A percentile compares a stretch with the other conserved stretches of the same genome.
Evolutionary conservation across 2,329 filamentous ascomycete species (phyloP).

Genomic region (Arachnomyces sp.): DNA sequence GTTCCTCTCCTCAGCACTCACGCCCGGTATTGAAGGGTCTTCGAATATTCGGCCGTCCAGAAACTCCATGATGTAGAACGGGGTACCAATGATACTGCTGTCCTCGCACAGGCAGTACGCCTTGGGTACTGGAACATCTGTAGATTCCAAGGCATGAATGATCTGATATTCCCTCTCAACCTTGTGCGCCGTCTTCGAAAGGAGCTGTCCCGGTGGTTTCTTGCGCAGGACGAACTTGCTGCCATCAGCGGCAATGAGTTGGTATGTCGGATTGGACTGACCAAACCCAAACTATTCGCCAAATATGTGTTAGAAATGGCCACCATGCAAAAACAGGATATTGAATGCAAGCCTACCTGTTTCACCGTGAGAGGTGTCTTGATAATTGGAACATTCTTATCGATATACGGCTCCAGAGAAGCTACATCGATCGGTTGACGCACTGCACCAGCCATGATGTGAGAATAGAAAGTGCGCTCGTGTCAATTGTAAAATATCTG

Average conservation of each 20-base stretch:
- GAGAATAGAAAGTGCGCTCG: background rate
- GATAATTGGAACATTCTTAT: constrained; percentile 71
- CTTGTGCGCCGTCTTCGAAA: constrained; percentile 89
- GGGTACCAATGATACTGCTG: constrained; percentile 66
- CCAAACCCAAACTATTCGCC: constrained; percentile 77
- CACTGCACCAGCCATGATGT: constrained; percentile 69
- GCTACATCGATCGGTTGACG: constrained; percentile 82
- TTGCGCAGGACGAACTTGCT: constrained; percentile 83
- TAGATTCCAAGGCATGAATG: constrained; percentile 69
- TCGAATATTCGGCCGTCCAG: constrained; percentile 89
- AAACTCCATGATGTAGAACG: constrained; percentile 97
- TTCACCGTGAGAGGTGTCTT: constrained; percentile 76
- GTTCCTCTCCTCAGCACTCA: constrained; percentile 58
- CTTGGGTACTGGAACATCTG: constrained; percentile 77
- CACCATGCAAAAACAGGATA: background rate
- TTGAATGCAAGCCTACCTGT: constrained; percentile 55
- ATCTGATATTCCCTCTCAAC: constrained; percentile 94
- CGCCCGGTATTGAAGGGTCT: constrained; percentile 70
- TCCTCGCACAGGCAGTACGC: constrained; percentile 84
- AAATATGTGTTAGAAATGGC: background rate
- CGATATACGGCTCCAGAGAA: constrained; percentile 71
- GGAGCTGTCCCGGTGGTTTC: constrained; percentile 89
- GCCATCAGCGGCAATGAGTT: constrained; percentile 64
- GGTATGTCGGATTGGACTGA: constrained; percentile 95
- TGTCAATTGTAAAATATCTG: background rate